phyloP scores from a whole-genome alignment of 2,329 filamentous ascomycete species.

The Coniosporium uncinatum region DNA sequence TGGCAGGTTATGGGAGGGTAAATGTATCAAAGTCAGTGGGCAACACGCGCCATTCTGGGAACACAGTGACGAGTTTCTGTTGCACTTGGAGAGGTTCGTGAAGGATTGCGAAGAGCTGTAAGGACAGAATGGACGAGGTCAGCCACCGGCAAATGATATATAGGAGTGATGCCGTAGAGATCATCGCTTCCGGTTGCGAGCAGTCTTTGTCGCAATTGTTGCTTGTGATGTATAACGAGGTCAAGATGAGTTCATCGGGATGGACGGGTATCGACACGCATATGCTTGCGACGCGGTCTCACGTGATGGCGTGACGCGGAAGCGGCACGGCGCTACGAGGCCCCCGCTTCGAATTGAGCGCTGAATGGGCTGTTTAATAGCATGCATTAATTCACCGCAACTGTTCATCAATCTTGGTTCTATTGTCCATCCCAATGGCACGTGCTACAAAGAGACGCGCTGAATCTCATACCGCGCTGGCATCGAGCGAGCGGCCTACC shows the following conservation, averaged over 20 bases:
- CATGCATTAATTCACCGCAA: no score
- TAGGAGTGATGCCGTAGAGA: neutral
- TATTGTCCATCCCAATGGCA: neutral
- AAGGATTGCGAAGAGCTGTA: conserved; percentile 4
- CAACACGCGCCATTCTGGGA: conserved; percentile 24
- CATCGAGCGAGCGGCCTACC: neutral
- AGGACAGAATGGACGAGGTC: neutral
- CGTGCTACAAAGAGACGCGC: neutral
- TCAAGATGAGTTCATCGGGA: neutral
- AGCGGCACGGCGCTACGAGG: no score
- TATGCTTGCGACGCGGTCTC: no score
- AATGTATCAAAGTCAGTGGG: conserved; percentile 16
- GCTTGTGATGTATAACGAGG: neutral
- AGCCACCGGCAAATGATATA: neutral
- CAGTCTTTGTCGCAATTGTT: neutral
- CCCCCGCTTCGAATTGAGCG: no score
- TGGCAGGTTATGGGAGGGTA: conserved; percentile 16
- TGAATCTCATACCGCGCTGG: neutral
- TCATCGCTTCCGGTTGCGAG: neutral
- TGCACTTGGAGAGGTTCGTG: conserved; percentile 10
- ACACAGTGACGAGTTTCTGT: conserved; percentile 8
- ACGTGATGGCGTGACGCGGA: no score
- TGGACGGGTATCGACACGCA: neutral
- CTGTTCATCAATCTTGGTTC: no score
- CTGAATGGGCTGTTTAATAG: no score